Base-by-base conservation (phyloP, 2,329 filamentous ascomycete genomes). In the Aspergillus costaricaensis region DNA sequence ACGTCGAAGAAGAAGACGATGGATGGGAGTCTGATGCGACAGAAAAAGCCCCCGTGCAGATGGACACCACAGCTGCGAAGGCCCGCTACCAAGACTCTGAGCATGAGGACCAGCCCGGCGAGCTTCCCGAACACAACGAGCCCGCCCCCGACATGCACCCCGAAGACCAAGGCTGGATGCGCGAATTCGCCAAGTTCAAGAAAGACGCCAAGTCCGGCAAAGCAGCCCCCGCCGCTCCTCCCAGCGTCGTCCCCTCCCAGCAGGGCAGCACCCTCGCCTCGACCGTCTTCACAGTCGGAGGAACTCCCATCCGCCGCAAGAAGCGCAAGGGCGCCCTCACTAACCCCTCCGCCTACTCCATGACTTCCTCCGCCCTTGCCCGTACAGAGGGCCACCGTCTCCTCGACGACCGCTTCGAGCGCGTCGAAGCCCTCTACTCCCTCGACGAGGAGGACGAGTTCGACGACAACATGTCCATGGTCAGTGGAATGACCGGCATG, bases 1-100 rank as follows among this genome's bases (percentile, higher is more conserved):
- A 73, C 2, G 41, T 55, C 14, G 72, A 73, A 7, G 82, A 85
- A 5, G 87, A 89, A 5, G 92, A 94, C 55, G 90, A 90, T 1
- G 95, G 94, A 5, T 99, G 93, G 93, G 93, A 97, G 77, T 96
- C 92, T 7, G 95, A 99, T 75, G 89, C 88, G 68, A 99, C 95
- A 0, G 92, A 89, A 73, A 96, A 90, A 81, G 88, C 89, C 4
- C 76, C 85, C 19, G 72, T 72, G 47, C 75, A 75, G n/a, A 78
- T 63, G 59, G 67, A 68, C 36, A 72, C 67, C 25, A 66, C 68
- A 19, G 60, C 71, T 52, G 50, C 58, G 1, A 64, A 61, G 25
- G 39, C 38, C 27, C 53, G 41, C 17, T 47, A 58, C 10, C 44
- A 58, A 7, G 58, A 30, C 15, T 15, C 30, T 30, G 51, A 60